Base-by-base conservation (phyloP, 2,329 filamentous ascomycete genomes). In the Chlorencoelia australis region DNA sequence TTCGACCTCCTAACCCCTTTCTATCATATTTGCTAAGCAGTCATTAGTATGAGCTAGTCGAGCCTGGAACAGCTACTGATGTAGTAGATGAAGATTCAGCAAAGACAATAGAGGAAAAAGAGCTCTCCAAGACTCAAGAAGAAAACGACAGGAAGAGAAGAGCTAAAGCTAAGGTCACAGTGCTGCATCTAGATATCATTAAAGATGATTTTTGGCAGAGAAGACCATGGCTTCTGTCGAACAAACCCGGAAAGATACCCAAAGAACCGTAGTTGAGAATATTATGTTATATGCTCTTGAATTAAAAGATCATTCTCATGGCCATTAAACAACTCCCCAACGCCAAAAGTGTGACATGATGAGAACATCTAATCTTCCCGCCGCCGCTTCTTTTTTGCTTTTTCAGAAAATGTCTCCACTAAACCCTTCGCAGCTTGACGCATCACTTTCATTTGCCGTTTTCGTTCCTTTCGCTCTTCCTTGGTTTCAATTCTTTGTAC, bases 131-230 rank as follows among this genome's bases (percentile, higher is more conserved):
- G 54, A 82, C 80, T n/a, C 85, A 93, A 53, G 64, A 69, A 14
- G 85, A 95, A 40, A 94, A 82, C 50, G 78, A 93, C 45, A 79
- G 70, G 55, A 96, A 94, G 65, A 71, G 76, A 44, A 73, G 82
- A 36, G 70, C 73, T 41, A 95, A 94, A 59, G 88, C 87, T 1
- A 71, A 71, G 34, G 78, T 98, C 30, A 73, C 84, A 22, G 69
- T 93, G 24, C 79, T 88, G 54, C 87, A 96, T 64, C 63, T 91
- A 41, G 91, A 98, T 62, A 83, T 98, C 51, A 96, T 98, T 61
- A 87, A 82, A 51, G 85, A 96, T 59, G 82, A 85, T 3, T 98
- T 98, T 56, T 98, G 91, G 91, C 71, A 85, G 45, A 71, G 70
- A 51, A 70, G 88, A 54, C 87, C 88, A 2, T 96, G 88, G 85